These are phyloP conservation scores for Phyllosticta capitalensis DNA, from an alignment of 2,329 filamentous ascomycete genomes.

Conservation along the genomic window DNA sequence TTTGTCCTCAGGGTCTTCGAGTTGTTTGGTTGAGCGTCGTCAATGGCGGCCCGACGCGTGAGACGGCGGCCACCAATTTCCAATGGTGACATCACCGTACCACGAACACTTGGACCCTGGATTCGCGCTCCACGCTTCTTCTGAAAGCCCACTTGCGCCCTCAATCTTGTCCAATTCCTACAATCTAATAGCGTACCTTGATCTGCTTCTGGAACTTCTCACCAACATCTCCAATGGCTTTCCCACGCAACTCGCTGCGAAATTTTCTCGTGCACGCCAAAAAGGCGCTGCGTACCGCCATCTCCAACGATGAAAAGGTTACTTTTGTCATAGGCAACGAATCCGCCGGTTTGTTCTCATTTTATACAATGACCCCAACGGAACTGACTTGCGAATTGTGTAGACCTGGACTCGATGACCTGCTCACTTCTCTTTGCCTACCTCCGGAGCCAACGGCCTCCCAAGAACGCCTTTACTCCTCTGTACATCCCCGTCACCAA, in stretches of 20 bases:
- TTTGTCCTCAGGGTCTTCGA: not conserved
- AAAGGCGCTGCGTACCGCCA: slow-evolving; percentile 30
- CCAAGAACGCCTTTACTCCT: slow-evolving; percentile 32
- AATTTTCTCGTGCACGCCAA: slow-evolving; percentile 39
- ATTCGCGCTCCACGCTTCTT: not conserved
- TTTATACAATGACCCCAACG: slow-evolving; percentile 2
- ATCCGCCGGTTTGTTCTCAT: slow-evolving; percentile 33
- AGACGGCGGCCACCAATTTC: not conserved
- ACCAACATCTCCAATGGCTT: slow-evolving; percentile 3
- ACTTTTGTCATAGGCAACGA: slow-evolving; percentile 46
- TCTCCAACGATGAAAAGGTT: slow-evolving; percentile 31
- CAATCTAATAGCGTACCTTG: not conserved
- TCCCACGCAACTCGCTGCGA: slow-evolving; percentile 37
- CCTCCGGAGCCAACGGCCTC: slow-evolving; percentile 51
- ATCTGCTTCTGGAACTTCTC: not conserved
- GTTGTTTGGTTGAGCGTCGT: no score
- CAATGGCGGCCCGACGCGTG: not conserved
- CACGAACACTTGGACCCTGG: not conserved
- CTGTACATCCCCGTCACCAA: slow-evolving; percentile 67
- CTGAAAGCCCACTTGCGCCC: not conserved
- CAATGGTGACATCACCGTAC: not conserved
- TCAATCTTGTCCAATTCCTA: not conserved
- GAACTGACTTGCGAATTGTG: not conserved
- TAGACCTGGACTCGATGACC: slow-evolving; percentile 74
- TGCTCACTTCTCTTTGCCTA: slow-evolving; percentile 67